These are phyloP conservation scores for Persicaria maculosa DNA, from an alignment of 148 eudicot genomes.

Conservation along the genomic window DNA sequence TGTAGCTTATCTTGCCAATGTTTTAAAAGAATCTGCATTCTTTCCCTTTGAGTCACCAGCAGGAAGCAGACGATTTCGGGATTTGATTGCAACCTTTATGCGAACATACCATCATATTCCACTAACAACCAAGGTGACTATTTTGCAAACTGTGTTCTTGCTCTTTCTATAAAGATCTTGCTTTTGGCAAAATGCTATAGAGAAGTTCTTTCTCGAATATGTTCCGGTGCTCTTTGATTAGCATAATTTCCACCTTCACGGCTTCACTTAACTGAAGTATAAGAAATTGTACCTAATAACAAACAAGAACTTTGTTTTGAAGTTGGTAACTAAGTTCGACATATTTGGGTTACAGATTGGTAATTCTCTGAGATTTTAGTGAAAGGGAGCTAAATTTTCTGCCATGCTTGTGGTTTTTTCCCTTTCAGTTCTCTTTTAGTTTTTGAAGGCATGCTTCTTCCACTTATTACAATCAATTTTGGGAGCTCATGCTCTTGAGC, in stretches of 20 bases:
- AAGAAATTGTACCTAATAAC: background rate
- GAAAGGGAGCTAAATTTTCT: no score
- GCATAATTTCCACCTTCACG: background rate
- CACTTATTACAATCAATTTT: background rate
- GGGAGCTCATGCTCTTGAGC: background rate
- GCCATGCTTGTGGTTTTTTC: no score
- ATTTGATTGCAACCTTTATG: constrained; percentile 75
- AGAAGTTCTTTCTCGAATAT: background rate
- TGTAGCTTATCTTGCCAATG: constrained; percentile 87
- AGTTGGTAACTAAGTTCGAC: no score
- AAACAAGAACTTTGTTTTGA: background rate
- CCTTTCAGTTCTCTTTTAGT: background rate
- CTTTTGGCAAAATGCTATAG: background rate
- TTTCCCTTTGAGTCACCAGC: constrained; percentile 83
- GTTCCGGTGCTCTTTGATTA: background rate
- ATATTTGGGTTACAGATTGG: background rate
- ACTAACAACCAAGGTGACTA: constrained; percentile 54
- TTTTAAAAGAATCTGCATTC: constrained; percentile 49
- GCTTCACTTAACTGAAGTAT: background rate
- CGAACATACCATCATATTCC: constrained; percentile 87
- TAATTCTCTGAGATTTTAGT: background rate
- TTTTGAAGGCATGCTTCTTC: background rate
- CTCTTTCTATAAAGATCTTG: background rate
- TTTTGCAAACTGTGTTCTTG: background rate
- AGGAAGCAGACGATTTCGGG: constrained; percentile 80